Evolutionary conservation across 2,329 filamentous ascomycete species (phyloP).

Genomic region (Zopfia rhizophila): DNA sequence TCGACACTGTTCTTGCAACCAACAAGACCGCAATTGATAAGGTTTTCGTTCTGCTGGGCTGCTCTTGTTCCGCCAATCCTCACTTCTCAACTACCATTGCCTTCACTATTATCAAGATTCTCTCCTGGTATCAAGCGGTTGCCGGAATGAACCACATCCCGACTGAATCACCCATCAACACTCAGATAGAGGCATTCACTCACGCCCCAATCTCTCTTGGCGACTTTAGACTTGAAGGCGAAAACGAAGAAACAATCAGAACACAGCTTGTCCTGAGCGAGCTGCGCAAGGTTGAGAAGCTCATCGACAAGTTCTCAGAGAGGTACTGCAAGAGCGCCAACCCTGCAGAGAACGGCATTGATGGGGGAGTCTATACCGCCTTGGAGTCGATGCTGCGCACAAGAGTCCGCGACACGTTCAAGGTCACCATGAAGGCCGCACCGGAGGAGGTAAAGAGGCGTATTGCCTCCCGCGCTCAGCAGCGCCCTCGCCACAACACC

Average conservation of each 20-base stretch:
- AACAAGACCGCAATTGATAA: conserved; percentile 48
- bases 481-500: conserved; percentile 42
- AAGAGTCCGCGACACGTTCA: conserved; percentile 49
- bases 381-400: conserved; percentile 46
- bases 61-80: conserved; percentile 48
- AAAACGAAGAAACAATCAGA: conserved; percentile 43
- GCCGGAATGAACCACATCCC: conserved; percentile 35
- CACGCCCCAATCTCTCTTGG: conserved; percentile 37
- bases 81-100: conserved; percentile 51
- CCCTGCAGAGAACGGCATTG: conserved; percentile 36
- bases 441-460: conserved; percentile 48
- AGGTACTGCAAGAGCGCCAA: conserved; percentile 43
- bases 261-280: conserved; percentile 46
- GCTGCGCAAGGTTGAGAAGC: conserved; percentile 49
- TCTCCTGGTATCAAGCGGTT: conserved; percentile 50
- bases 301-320: conserved; percentile 50
- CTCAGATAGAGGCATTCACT: conserved; percentile 40
- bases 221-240: conserved; percentile 35
- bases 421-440: conserved; percentile 47
- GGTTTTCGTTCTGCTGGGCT: conserved; percentile 43
- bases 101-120: conserved; percentile 46
- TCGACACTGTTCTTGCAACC: conserved; percentile 43
- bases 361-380: conserved; percentile 40
- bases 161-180: conserved; percentile 29
- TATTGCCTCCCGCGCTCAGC: conserved; percentile 38